phyloP scores from a whole-genome alignment of 495 filamentous ascomycete genomes.

The Hyaloscypha variabilis region DNA sequence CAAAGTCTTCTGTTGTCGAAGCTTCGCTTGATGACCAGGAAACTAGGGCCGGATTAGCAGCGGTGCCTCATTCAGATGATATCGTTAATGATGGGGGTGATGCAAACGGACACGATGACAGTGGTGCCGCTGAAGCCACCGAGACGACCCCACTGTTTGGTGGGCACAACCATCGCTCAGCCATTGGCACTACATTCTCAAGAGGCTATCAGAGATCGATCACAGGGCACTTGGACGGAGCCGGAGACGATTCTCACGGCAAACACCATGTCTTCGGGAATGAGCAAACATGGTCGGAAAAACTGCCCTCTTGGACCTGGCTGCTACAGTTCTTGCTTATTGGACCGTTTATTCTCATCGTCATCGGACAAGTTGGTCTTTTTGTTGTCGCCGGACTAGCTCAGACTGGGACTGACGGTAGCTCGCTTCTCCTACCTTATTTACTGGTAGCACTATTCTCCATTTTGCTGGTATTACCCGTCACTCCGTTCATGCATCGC shows the following conservation, averaged over 20 bases:
- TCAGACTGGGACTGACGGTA: slow-evolving; percentile 83
- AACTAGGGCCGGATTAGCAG: slow-evolving; percentile 39
- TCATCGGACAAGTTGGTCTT: slow-evolving; percentile 74
- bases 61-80: slow-evolving; percentile 36
- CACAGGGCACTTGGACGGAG: slow-evolving; percentile 3
- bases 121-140: slow-evolving; percentile 56
- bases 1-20: slow-evolving; percentile 64
- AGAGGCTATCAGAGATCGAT: slow-evolving; percentile 33
- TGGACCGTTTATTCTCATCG: slow-evolving; percentile 72
- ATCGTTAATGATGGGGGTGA: slow-evolving; percentile 31
- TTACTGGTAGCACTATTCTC: slow-evolving; percentile 66
- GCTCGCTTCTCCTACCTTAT: slow-evolving; percentile 66
- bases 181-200: slow-evolving; percentile 64
- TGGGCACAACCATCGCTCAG: slow-evolving; percentile 26
- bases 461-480: slow-evolving; percentile 74
- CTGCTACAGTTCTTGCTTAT: slow-evolving; percentile 80
- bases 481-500: slow-evolving; percentile 84
- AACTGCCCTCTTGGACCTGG: slow-evolving; percentile 84
- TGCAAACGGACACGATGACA: slow-evolving; percentile 31
- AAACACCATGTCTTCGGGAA: slow-evolving; percentile 62
- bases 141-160: slow-evolving; percentile 83
- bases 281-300: slow-evolving; percentile 84
- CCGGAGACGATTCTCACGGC: slow-evolving; percentile 36
- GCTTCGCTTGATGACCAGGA: slow-evolving; percentile 50
- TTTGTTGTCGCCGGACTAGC: slow-evolving; percentile 70